These are phyloP conservation scores for Solanum hybrid DNA, from an alignment of 305 asterid genomes.

Conservation along the genomic window DNA sequence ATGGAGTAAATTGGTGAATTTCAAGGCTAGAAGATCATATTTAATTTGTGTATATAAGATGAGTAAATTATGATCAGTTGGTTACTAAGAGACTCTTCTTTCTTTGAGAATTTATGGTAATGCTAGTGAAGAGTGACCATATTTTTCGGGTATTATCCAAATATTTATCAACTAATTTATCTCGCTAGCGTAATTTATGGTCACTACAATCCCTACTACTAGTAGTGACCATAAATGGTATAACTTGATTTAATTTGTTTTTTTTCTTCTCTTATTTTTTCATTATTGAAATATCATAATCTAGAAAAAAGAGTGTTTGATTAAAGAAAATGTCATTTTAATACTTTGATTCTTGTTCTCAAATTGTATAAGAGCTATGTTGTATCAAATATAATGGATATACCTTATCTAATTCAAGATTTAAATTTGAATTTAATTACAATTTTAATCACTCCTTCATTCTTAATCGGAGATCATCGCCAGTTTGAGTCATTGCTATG, in stretches of 20 bases:
- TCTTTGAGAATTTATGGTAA: background rate
- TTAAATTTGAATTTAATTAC: background rate
- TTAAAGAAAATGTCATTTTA: too few relatives aligned
- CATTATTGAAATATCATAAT: background rate
- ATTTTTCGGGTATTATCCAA: too few relatives aligned
- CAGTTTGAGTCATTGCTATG: background rate
- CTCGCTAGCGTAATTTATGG: too few relatives aligned
- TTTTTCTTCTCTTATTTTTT: background rate
- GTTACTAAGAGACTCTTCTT: background rate
- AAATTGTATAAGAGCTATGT: background rate
- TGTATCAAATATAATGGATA: background rate
- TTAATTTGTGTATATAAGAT: background rate
- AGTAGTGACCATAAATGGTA: background rate
- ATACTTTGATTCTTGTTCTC: background rate
- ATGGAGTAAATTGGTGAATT: background rate
- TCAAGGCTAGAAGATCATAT: background rate
- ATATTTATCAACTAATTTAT: too few relatives aligned
- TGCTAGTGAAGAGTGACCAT: background rate
- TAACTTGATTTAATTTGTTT: background rate
- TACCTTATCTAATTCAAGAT: background rate
- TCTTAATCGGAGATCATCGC: too few relatives aligned
- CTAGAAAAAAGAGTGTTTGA: background rate
- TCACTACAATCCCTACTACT: background rate
- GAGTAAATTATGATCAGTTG: too few relatives aligned
- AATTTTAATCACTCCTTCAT: background rate